phyloP scores from a whole-genome alignment of 148 eudicot species.

The Rhododendron simsii region DNA sequence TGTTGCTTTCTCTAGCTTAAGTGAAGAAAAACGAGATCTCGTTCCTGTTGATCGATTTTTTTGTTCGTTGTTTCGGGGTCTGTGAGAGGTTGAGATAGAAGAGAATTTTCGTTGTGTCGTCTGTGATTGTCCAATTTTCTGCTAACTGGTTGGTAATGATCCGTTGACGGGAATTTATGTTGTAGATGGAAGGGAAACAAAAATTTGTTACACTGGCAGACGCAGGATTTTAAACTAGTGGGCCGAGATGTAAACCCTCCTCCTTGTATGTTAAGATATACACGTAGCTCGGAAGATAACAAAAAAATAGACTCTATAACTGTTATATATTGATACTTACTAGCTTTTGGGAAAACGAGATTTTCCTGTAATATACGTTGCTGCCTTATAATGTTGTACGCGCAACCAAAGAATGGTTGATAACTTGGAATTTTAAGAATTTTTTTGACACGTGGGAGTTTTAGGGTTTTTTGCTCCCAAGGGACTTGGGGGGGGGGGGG shows the following conservation, averaged over 20 bases:
- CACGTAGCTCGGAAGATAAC: background rate
- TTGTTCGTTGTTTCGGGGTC: background rate
- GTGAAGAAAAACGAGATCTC: background rate
- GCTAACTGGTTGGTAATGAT: background rate
- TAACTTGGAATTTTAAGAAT: background rate
- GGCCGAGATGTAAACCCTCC: too few species aligned
- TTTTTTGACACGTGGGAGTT: background rate
- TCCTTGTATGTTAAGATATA: background rate
- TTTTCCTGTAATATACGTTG: background rate
- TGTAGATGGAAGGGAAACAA: background rate
- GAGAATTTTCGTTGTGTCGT: background rate
- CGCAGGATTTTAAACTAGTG: too few species aligned
- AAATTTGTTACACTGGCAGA: too few species aligned
- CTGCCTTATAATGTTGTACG: background rate
- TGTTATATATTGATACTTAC: background rate
- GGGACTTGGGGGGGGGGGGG: background rate
- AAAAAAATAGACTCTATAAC: too few species aligned
- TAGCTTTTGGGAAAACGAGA: background rate
- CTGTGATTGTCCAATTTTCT: background rate
- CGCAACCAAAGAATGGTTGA: background rate
- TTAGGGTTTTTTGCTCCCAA: background rate
- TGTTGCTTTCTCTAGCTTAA: background rate
- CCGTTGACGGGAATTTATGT: background rate
- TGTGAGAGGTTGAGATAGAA: background rate
- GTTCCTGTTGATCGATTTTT: background rate